Base-by-base conservation (phyloP, 2,329 filamentous ascomycete genomes). In the Colletotrichum gigasporum region DNA sequence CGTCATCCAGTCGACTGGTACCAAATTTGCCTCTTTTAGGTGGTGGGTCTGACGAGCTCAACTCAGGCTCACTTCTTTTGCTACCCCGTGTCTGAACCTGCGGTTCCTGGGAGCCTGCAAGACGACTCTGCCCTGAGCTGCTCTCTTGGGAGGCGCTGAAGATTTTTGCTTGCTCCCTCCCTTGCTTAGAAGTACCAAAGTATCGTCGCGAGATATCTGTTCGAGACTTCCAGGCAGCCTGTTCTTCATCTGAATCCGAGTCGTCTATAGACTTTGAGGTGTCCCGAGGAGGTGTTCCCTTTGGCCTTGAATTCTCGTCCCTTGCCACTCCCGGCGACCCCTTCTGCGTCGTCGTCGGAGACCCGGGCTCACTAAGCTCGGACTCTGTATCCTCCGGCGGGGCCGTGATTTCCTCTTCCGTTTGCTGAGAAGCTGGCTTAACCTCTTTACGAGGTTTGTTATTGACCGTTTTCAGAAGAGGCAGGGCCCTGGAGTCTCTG, bases 11-110 rank as follows among this genome's bases (percentile, higher is more conserved):
- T 22, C 26, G 12, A 20, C 14, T 16, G 5, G 30, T 9, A 16
- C 12, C 28, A n/a, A 24, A n/a, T 30, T 35, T 54, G 3, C 30
- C 48, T 39, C 35, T 61, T 41, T 62, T 55, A 20, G 35, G 42
- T n/a, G 10, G n/a, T 9, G 42, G 42, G 16, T 42, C 28, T 8
- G 50, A 24, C 8, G 48, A 48, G n/a, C 11, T 18, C 4, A 34
- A 24, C 24, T 50, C 50, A 5, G 56, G 28, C 14, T 50, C 44
- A 9, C 18, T 32, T 20, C 56, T 62, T 22, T 65, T 65, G 42
- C 48, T 62, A 10, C 41, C 42, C 9, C 22, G 48, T 18, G 48
- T n/a, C 20, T 18, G 18, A 9, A 3, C 10, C 8, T 20, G 42
- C 2, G 56, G 37, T 9, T 14, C 14, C 32, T 55, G 26, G 12